Percentiles rank a stretch among this genome's conserved stretches.
These are phyloP conservation scores for Exserohilum turcica DNA, from an alignment of 2,329 filamentous ascomycete genomes.

Conservation along the genomic window DNA sequence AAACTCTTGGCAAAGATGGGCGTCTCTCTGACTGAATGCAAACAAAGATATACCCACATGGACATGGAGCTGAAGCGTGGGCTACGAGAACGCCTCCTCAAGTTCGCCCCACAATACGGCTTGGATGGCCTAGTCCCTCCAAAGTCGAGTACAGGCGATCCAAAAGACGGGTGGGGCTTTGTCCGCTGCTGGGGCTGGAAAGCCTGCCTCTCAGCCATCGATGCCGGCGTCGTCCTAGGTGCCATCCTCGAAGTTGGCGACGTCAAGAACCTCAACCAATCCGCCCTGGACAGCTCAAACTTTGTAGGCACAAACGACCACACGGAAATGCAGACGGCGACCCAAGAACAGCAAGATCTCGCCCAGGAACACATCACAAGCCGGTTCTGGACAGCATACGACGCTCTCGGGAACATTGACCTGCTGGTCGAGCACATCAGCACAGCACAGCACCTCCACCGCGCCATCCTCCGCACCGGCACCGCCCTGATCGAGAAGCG, in stretches of 20 bases:
- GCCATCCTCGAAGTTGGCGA: slow-evolving; percentile 90
- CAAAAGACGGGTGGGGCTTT: slow-evolving; percentile 94
- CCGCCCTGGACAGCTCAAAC: slow-evolving; percentile 40
- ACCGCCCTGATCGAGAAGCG: slow-evolving; percentile 90
- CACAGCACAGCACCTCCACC: slow-evolving; percentile 85
- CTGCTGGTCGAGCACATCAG: slow-evolving; percentile 76
- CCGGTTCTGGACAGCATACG: slow-evolving; percentile 65
- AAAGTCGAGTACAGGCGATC: slow-evolving; percentile 63
- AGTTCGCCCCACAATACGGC: slow-evolving; percentile 91
- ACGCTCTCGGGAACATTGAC: slow-evolving; percentile 63
- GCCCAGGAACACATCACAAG: slow-evolving; percentile 54
- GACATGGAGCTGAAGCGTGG: slow-evolving; percentile 95
- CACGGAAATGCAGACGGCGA: slow-evolving; percentile 27
- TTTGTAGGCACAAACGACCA: slow-evolving; percentile 35
- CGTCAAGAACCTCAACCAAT: slow-evolving; percentile 49
- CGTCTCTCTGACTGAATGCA: slow-evolving; percentile 89
- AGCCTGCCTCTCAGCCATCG: slow-evolving; percentile 88
- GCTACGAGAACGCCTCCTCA: slow-evolving; percentile 80
- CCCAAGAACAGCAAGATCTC: slow-evolving; percentile 32
- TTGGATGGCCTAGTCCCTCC: slow-evolving; percentile 90
- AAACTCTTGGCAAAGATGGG: slow-evolving; percentile 98
- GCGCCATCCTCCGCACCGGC: slow-evolving; percentile 90
- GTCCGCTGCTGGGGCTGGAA: slow-evolving; percentile 98
- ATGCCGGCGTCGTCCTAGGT: slow-evolving; percentile 90
- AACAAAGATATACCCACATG: slow-evolving; percentile 97